Evolutionary conservation across 177 flowering plant genomes (phyloP), one percentile per base, ranked within the genome.

Genomic region (Telopea speciosissima): DNA sequence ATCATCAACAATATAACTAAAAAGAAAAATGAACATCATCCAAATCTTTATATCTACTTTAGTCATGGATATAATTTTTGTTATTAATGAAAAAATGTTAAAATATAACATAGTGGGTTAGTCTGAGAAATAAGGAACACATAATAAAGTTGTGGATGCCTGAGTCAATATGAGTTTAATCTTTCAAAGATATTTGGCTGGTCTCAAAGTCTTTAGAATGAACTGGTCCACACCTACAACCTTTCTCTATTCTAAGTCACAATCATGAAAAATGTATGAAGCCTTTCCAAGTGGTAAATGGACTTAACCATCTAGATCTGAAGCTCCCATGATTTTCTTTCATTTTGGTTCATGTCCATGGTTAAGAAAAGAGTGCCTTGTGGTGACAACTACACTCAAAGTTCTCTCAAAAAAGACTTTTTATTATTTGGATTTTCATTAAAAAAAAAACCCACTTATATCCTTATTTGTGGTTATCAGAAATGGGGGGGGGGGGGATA

Each of bases 191-290:
- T 61, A 61, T 61, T 23, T 61, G 25, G 63, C 16, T 11, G 11
- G 25, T 23, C 26, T 24, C 3, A 19, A 61, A 6, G 26, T 23
- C 26, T 61, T 8, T 9, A 61, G 40, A 36, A 8, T 5, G 40
- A 23, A 23, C 28, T 61, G 63, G 63, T 61, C 63, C 63, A 61
- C 16, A 1, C 25, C 28, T 17, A 58, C 3, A 58, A 19, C 23
- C 61, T 58, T 5, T 7, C 24, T 24, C 23, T 8, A 36, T 36
- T 58, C 24, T 24, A 14, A 23, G 28, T 61, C 63, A 24, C 63
- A 14, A 61, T 61, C 63, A 61, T 61, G 63, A 28, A 61, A 23
- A 61, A 23, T 61, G 14, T 61, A 16, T 61, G 63, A 61, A 61
- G 26, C 63, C 63, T 23, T 28, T 61, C 63, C 25, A 23, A 23